These are phyloP conservation scores for Mycena albidolilacea DNA, from an alignment of 768 basidiomycete species.

Conservation along the genomic window DNA sequence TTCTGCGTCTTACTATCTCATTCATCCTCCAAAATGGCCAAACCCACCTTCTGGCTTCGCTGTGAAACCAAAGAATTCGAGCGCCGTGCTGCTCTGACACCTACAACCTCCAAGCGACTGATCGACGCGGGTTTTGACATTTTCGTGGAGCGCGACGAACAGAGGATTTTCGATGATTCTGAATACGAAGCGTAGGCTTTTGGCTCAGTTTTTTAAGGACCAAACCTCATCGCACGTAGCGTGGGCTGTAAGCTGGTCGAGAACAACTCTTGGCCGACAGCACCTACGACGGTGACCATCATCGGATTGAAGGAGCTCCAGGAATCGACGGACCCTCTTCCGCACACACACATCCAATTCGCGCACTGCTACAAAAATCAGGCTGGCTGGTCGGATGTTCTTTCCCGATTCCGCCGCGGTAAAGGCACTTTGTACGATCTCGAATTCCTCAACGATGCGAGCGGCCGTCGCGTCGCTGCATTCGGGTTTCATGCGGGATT, in stretches of 20 bases:
- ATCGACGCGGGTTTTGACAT: conserved; percentile 93
- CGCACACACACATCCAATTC: conserved; percentile 97
- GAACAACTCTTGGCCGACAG: conserved; percentile 91
- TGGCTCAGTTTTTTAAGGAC: conserved; percentile 1
- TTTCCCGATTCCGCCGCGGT: conserved; percentile 88
- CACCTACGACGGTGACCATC: conserved; percentile 82
- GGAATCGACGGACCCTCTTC: conserved; percentile 83
- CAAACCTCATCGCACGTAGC: conserved; percentile 56
- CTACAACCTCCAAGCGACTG: conserved; percentile 89
- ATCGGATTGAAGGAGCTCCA: conserved; percentile 98
- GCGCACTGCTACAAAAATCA: conserved; percentile 98
- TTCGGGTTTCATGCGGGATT: conserved; percentile 99
- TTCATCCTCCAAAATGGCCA: conserved; percentile 59
- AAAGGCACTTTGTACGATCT: conserved; percentile 93
- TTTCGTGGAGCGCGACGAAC: conserved; percentile 91
- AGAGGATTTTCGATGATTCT: conserved; percentile 93
- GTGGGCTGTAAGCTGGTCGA: conserved; percentile 91
- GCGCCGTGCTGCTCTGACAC: conserved; percentile 92
- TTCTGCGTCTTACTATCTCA: not conserved
- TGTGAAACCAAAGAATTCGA: conserved; percentile 98
- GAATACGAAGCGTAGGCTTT: conserved; percentile 91
- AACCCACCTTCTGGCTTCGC: conserved; percentile 86
- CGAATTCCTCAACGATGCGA: conserved; percentile 91
- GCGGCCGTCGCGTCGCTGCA: conserved; percentile 93
- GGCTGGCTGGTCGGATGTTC: conserved; percentile 90